A percentile compares a stretch with the other conserved stretches of the same genome.
Conservation (phyloP, 1,139 yeast species). For the Blastobotrys ciferrii region DNA sequence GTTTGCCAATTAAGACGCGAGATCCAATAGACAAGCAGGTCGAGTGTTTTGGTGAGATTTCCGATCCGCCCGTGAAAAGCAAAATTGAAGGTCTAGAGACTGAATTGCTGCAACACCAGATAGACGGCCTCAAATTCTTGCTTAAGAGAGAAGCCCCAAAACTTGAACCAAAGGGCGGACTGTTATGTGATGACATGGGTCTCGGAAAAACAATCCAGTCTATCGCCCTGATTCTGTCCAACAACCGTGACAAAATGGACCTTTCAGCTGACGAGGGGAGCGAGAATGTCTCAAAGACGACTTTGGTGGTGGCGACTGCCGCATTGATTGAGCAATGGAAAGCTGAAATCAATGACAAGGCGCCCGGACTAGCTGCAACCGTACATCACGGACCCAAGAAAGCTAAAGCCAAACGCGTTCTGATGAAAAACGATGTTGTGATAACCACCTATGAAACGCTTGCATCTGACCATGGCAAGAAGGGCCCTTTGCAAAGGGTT, state of each 20-base stretch:
- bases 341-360: conserved; percentile 54
- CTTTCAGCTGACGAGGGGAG: conserved; percentile 10
- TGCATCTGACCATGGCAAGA: conserved; percentile 33
- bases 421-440: conserved; percentile 42
- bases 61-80: conserved; percentile 44
- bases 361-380: conserved; percentile 38
- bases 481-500: conserved; percentile 33
- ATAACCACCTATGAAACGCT: conserved; percentile 46
- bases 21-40: too few species aligned
- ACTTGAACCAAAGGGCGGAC: conserved; percentile 42
- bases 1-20: too few species aligned
- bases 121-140: conserved; percentile 46
- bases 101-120: conserved; percentile 50
- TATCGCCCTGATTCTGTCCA: conserved; percentile 45
- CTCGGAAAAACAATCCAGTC: conserved; percentile 53
- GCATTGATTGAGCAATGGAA: conserved; percentile 73
- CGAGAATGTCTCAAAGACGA: conserved; percentile 43
- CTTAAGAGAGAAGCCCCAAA: conserved; percentile 39
- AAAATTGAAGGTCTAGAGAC: too few species aligned
- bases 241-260: conserved; percentile 25
- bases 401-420: conserved; percentile 22
- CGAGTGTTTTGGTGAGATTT: conserved; percentile 17
- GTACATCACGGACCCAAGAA: conserved; percentile 45
- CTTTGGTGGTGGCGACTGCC: conserved; percentile 73
- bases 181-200: conserved; percentile 57